Evolutionary conservation across 2,329 filamentous ascomycete species (phyloP).

Genomic region (Trichoderma sp.): DNA sequence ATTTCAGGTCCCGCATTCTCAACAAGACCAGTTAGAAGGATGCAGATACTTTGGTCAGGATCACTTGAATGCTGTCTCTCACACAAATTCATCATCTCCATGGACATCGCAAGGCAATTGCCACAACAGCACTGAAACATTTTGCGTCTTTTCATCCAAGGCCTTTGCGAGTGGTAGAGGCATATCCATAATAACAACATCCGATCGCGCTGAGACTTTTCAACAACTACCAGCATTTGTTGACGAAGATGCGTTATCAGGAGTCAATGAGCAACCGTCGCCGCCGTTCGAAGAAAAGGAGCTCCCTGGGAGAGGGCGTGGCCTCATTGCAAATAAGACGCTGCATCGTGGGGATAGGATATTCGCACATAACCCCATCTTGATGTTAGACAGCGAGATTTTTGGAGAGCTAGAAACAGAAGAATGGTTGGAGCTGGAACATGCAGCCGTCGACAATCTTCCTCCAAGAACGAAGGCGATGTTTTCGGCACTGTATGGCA

Average conservation of each 20-base stretch:
- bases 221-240: slow-evolving; percentile 31
- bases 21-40: not conserved
- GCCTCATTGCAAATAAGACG: slow-evolving; percentile 27
- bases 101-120: not conserved
- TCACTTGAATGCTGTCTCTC: not conserved
- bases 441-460: slow-evolving; percentile 15
- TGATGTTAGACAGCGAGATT: slow-evolving; percentile 14
- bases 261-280: slow-evolving; percentile 4
- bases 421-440: not conserved
- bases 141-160: slow-evolving; percentile 37
- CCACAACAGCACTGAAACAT: not conserved
- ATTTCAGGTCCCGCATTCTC: not conserved
- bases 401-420: not conserved
- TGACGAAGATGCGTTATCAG: slow-evolving; percentile 19
- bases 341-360: slow-evolving; percentile 25
- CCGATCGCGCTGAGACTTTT: slow-evolving; percentile 32
- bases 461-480: not conserved
- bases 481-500: slow-evolving; percentile 20
- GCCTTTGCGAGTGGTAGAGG: slow-evolving; percentile 37
- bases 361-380: slow-evolving; percentile 21
- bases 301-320: slow-evolving; percentile 26
- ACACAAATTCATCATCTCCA: not conserved
- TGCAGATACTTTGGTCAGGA: not conserved
- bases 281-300: slow-evolving; percentile 25
- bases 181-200: slow-evolving; percentile 39